phyloP scores from a whole-genome alignment of 2,329 filamentous ascomycete genomes.

The Fusarium pseudocircinatum region DNA sequence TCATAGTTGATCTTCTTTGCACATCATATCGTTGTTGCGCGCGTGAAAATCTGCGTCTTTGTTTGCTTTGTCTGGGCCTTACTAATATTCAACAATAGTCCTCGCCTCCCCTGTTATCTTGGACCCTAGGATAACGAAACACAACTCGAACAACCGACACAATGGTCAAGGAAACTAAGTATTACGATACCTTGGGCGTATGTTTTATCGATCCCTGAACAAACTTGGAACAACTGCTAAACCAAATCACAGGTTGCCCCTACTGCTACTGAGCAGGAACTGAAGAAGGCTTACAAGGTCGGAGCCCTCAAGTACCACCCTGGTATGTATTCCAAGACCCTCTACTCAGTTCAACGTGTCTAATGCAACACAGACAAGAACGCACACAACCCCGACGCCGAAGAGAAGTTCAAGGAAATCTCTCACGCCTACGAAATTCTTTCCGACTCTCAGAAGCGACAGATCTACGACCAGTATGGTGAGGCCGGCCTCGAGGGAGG shows the following conservation, averaged over 20 bases:
- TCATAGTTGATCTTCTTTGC: neutral
- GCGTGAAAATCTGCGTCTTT: constrained; percentile 12
- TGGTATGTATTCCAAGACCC: constrained; percentile 62
- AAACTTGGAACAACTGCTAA: constrained; percentile 26
- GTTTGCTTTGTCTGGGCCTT: constrained; percentile 19
- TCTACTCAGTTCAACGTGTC: neutral
- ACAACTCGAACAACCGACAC: constrained; percentile 47
- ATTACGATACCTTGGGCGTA: constrained; percentile 83
- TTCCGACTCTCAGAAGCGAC: constrained; percentile 89
- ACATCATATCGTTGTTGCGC: neutral
- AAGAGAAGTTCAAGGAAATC: constrained; percentile 98
- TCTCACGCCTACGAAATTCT: constrained; percentile 96
- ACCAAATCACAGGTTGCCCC: constrained; percentile 71
- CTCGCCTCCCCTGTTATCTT: constrained; percentile 17
- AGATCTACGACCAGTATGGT: constrained; percentile 96
- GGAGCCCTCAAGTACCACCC: constrained; percentile 86
- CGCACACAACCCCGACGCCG: constrained; percentile 88
- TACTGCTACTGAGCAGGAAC: constrained; percentile 81
- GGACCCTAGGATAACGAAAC: constrained; percentile 4
- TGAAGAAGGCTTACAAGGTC: constrained; percentile 91
- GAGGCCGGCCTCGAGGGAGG: constrained; percentile 95
- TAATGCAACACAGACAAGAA: constrained; percentile 81
- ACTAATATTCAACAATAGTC: constrained; percentile 38
- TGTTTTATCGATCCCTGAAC: constrained; percentile 43
- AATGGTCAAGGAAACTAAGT: constrained; percentile 83